A percentile compares a stretch with the other conserved stretches of the same genome.
Evolutionary conservation across 495 filamentous ascomycete genomes (phyloP).

Genomic region (Paragyromitra xinjiangensis): DNA sequence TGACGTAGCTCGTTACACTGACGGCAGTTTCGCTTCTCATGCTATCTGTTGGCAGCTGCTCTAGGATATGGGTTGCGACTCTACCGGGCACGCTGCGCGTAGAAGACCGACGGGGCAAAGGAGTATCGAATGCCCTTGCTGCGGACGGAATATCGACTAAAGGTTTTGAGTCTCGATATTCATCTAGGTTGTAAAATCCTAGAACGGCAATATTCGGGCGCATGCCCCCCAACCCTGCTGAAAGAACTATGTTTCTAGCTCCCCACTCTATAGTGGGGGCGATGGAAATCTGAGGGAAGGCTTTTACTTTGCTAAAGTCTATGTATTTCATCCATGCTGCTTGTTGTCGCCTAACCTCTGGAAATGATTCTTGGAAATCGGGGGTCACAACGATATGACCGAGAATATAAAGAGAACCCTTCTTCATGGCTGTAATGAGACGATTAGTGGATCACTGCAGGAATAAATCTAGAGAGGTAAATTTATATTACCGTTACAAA

Average conservation of each 20-base stretch:
- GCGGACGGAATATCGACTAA: slow-evolving; percentile 63
- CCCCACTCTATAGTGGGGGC: slow-evolving; percentile 88
- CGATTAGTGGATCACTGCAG: neutral
- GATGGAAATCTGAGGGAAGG: slow-evolving; percentile 85
- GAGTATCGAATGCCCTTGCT: slow-evolving; percentile 19
- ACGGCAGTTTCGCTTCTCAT: slow-evolving; percentile 71
- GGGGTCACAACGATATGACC: slow-evolving; percentile 87
- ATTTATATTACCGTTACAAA: slow-evolving; percentile 71
- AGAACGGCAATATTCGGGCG: slow-evolving; percentile 84
- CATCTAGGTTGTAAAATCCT: slow-evolving; percentile 78
- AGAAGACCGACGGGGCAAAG: slow-evolving; percentile 58
- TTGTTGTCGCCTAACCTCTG: slow-evolving; percentile 83
- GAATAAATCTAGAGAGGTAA: neutral
- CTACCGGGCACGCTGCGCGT: slow-evolving; percentile 40
- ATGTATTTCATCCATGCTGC: slow-evolving; percentile 85
- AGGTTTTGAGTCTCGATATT: slow-evolving; percentile 68
- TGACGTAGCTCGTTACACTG: slow-evolving; percentile 75
- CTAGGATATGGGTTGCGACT: slow-evolving; percentile 41
- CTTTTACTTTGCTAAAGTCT: slow-evolving; percentile 85
- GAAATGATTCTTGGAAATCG: slow-evolving; percentile 79
- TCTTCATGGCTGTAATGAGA: slow-evolving; percentile 69
- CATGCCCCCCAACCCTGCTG: slow-evolving; percentile 88
- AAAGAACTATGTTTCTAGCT: slow-evolving; percentile 80
- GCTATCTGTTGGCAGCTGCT: slow-evolving; percentile 67
- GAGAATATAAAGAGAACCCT: slow-evolving; percentile 83